phyloP scores from a whole-genome alignment of 2,329 filamentous ascomycete genomes.

The Dactylellina leptospora region DNA sequence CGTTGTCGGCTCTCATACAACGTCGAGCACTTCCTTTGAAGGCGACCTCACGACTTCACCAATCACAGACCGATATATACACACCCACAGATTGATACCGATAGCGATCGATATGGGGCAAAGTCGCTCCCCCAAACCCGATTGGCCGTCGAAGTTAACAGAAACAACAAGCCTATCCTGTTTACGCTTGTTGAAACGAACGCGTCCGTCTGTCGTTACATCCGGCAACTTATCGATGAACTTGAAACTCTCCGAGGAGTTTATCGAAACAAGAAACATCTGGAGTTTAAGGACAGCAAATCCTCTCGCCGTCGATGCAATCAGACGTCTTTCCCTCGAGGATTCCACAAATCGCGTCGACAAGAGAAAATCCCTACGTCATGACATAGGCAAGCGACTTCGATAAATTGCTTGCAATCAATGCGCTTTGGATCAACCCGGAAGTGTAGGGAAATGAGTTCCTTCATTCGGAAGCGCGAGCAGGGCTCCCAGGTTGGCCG shows the following conservation, averaged over 20 bases:
- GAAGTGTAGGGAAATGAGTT: slow-evolving; percentile 35
- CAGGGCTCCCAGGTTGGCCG: slow-evolving; percentile 6
- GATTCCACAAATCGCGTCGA: slow-evolving; percentile 9
- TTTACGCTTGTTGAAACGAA: background rate
- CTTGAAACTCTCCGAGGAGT: slow-evolving; percentile 27
- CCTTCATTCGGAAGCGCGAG: slow-evolving; percentile 20
- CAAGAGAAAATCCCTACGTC: slow-evolving; percentile 27
- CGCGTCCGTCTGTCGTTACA: slow-evolving; percentile 1
- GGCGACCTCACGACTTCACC: too few relatives aligned
- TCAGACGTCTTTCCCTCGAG: slow-evolving; percentile 15
- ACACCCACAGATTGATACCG: too few relatives aligned
- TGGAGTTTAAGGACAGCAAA: background rate
- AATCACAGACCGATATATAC: too few relatives aligned
- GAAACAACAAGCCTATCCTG: background rate
- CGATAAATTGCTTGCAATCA: background rate
- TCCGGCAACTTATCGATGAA: slow-evolving; percentile 43
- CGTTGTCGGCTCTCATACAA: too few relatives aligned
- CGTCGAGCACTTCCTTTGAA: too few relatives aligned
- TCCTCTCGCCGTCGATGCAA: slow-evolving; percentile 14
- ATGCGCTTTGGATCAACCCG: slow-evolving; percentile 1
- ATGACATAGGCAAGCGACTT: slow-evolving; percentile 10
- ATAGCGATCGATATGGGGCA: too few relatives aligned
- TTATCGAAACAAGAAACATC: slow-evolving; percentile 45
- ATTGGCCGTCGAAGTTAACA: background rate
- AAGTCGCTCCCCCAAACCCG: too few relatives aligned